Conservation (phyloP, 2,329 filamentous ascomycete genomes). For the Phyllachora maydis region DNA sequence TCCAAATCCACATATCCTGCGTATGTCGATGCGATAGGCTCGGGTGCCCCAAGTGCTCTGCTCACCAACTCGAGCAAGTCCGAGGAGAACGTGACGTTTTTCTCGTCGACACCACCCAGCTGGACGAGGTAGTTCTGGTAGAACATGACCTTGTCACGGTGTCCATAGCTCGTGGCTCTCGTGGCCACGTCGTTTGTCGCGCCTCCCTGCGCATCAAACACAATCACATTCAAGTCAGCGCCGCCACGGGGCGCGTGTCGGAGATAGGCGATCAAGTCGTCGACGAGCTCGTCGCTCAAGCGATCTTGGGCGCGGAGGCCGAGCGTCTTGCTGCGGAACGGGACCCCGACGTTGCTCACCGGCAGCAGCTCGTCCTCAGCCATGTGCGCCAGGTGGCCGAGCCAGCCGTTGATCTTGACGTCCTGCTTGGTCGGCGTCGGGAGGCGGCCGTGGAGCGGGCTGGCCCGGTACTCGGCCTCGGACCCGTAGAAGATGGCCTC, state of each 20-base stretch:
- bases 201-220: slow-evolving; percentile 41
- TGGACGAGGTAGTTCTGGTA: slow-evolving; percentile 40
- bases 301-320: slow-evolving; percentile 27
- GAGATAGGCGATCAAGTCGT: slow-evolving; percentile 31
- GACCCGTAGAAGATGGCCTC: slow-evolving; percentile 41
- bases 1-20: slow-evolving; percentile 40
- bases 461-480: slow-evolving; percentile 28
- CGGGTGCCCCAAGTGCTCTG: slow-evolving; percentile 13
- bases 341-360: slow-evolving; percentile 21
- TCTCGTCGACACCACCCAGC: slow-evolving; percentile 20
- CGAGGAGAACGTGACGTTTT: slow-evolving; percentile 1
- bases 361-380: slow-evolving; percentile 25
- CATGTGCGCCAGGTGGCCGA: slow-evolving; percentile 32
- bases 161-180: slow-evolving; percentile 38
- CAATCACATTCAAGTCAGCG: slow-evolving; percentile 36
- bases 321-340: slow-evolving; percentile 37
- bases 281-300: slow-evolving; percentile 21
- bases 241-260: slow-evolving; percentile 24
- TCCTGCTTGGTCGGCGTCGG: slow-evolving; percentile 16
- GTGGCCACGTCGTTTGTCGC: slow-evolving; percentile 32
- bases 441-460: slow-evolving; percentile 24
- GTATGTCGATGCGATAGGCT: slow-evolving; percentile 28
- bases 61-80: slow-evolving; percentile 10
- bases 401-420: slow-evolving; percentile 34
- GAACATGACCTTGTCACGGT: slow-evolving; percentile 43